Evolutionary conservation across 2,329 filamentous ascomycete species (phyloP).

Genomic region (Chrysosphaeria jannelii): DNA sequence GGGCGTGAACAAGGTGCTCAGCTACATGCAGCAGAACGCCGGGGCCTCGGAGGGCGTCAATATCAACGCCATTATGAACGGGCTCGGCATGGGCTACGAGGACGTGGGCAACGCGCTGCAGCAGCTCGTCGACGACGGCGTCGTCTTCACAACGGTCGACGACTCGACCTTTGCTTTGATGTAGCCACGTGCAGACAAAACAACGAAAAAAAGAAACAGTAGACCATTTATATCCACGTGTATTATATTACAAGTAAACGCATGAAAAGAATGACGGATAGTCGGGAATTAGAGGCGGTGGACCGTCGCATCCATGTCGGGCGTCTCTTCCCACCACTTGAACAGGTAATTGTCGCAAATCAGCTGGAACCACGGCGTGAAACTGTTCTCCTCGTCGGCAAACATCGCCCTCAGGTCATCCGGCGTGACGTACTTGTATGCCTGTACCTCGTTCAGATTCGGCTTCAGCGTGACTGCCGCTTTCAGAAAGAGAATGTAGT

Average conservation of each 20-base stretch:
- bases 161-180: slow-evolving; percentile 39
- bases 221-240: not conserved
- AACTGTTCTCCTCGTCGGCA: slow-evolving; percentile 46
- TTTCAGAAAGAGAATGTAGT: slow-evolving; percentile 97
- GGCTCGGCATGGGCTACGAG: slow-evolving; percentile 29
- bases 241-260: not conserved
- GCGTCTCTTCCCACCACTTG: slow-evolving; percentile 92
- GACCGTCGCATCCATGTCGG: too few relatives aligned
- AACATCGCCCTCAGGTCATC: slow-evolving; percentile 69
- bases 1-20: slow-evolving; percentile 42
- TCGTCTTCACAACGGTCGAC: slow-evolving; percentile 77
- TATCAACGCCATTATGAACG: slow-evolving; percentile 41
- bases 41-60: slow-evolving; percentile 64
- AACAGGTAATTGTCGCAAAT: slow-evolving; percentile 96
- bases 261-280: not conserved
- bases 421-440: slow-evolving; percentile 54
- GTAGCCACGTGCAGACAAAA: not conserved
- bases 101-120: slow-evolving; percentile 56
- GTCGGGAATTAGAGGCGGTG: too few relatives aligned
- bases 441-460: slow-evolving; percentile 73
- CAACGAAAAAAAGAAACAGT: not conserved
- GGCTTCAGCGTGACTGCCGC: slow-evolving; percentile 57
- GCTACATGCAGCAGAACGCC: slow-evolving; percentile 31
- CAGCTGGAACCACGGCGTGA: slow-evolving; percentile 98
- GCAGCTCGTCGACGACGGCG: slow-evolving; percentile 40